A percentile compares a stretch with the other conserved stretches of the same genome.
These are phyloP conservation scores for Clavispora asparagi DNA, from an alignment of 805 yeast species.

Conservation along the genomic window DNA sequence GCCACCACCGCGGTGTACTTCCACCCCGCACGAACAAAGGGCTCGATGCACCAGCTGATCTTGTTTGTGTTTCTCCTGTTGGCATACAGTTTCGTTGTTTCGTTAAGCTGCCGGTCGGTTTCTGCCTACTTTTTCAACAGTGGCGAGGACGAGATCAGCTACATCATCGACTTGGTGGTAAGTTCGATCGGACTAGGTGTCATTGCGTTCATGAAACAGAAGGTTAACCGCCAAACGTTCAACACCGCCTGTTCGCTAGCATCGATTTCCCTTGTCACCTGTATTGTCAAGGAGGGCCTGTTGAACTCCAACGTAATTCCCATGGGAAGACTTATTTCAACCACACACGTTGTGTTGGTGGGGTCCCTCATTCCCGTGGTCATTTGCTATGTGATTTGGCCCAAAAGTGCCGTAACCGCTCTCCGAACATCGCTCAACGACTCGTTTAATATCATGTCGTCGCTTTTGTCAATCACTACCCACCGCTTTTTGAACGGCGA, in stretches of 20 bases:
- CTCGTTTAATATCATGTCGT: conserved; percentile 48
- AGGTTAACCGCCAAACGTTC: conserved; percentile 61
- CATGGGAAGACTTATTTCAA: conserved; percentile 45
- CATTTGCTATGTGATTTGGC: conserved; percentile 62
- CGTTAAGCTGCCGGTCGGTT: conserved; percentile 47
- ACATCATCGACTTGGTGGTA: conserved; percentile 47
- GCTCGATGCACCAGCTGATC: conserved; percentile 74
- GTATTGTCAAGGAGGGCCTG: conserved; percentile 71
- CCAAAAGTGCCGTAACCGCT: conserved; percentile 47
- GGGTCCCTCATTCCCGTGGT: conserved; percentile 60
- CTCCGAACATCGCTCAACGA: conserved; percentile 45
- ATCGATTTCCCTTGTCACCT: conserved; percentile 63
- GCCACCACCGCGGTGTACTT: conserved; percentile 83
- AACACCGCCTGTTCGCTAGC: conserved; percentile 80
- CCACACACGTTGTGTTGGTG: conserved; percentile 50
- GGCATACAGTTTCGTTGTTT: conserved; percentile 46
- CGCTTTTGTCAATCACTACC: conserved; percentile 40
- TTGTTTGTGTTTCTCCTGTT: conserved; percentile 55
- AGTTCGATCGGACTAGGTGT: conserved; percentile 56
- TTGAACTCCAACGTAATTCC: conserved; percentile 56
- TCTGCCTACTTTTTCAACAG: conserved; percentile 41
- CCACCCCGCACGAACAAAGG: conserved; percentile 75
- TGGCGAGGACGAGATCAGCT: conserved; percentile 46
- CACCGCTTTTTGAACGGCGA: conserved; percentile 48
- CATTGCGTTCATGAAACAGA: conserved; percentile 66